These are phyloP conservation scores for Pleurotus tuoliensis DNA, from an alignment of 768 basidiomycete species.

Conservation along the genomic window DNA sequence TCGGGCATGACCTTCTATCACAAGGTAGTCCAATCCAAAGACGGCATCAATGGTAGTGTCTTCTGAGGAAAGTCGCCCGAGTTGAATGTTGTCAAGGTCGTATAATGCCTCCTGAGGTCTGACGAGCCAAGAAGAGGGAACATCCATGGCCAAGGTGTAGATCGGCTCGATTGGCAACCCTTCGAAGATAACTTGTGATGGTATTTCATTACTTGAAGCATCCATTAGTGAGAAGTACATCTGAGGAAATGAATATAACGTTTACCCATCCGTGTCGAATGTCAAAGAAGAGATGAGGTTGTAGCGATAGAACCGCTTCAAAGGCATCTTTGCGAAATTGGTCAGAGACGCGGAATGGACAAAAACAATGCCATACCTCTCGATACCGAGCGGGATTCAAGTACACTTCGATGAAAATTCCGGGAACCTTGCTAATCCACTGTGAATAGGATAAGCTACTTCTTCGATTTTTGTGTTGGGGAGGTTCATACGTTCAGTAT, in stretches of 20 bases:
- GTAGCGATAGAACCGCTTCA: conserved; percentile 92
- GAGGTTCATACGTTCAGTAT: conserved; percentile 57
- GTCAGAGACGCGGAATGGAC: not conserved
- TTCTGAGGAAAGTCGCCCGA: conserved; percentile 56
- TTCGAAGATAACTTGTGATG: conserved; percentile 59
- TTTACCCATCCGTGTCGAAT: conserved; percentile 74
- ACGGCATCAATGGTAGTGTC: conserved; percentile 67
- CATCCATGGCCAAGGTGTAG: conserved; percentile 91
- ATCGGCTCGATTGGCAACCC: conserved; percentile 82
- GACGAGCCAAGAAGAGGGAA: conserved; percentile 89
- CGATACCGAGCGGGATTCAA: conserved; percentile 64
- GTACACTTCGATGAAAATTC: conserved; percentile 70
- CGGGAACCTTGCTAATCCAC: conserved; percentile 65
- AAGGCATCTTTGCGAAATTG: conserved; percentile 56
- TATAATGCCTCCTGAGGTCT: conserved; percentile 84
- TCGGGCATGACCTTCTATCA: conserved; percentile 93
- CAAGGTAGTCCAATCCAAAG: conserved; percentile 86
- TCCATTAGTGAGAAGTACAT: not conserved
- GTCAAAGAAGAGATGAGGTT: conserved; percentile 50
- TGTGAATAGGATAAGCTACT: conserved; percentile 17
- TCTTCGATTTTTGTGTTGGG: not conserved
- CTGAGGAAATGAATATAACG: conserved; percentile 1
- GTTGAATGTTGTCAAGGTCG: conserved; percentile 94
- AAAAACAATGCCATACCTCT: conserved; percentile 50
- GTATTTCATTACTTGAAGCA: conserved; percentile 47